Percentiles rank a stretch among this genome's conserved stretches.
These are phyloP conservation scores for Fusarium lateritium DNA, from an alignment of 2,329 filamentous ascomycete species.

Conservation along the genomic window DNA sequence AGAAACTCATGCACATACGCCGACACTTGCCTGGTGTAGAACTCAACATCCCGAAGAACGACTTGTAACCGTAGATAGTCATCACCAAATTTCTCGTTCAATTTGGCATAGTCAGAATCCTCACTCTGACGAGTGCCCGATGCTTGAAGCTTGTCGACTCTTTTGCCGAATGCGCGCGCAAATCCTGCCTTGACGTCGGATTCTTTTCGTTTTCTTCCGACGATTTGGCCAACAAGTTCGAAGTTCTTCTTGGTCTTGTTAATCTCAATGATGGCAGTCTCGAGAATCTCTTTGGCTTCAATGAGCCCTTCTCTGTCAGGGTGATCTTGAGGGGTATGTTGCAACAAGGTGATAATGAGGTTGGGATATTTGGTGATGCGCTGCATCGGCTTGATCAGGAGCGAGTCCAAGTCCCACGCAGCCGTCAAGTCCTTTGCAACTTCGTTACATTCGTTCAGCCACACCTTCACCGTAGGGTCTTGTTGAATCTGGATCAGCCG, in stretches of 20 bases:
- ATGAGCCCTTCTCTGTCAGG: constrained; percentile 81
- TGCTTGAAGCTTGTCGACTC: constrained; percentile 86
- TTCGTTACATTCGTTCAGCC: constrained; percentile 93
- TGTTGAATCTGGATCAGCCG: constrained; percentile 74
- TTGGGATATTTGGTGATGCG: constrained; percentile 94
- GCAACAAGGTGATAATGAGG: constrained; percentile 83
- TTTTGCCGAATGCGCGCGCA: constrained; percentile 90
- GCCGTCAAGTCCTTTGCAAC: constrained; percentile 93
- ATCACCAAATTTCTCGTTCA: constrained; percentile 90
- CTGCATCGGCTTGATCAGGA: constrained; percentile 98
- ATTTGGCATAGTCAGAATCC: constrained; percentile 83
- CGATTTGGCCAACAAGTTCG: constrained; percentile 91
- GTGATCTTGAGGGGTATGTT: constrained; percentile 85
- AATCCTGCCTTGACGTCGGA: constrained; percentile 88
- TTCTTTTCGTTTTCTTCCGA: constrained; percentile 87
- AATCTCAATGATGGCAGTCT: constrained; percentile 84
- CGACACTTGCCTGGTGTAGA: constrained; percentile 86
- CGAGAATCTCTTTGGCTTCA: constrained; percentile 66
- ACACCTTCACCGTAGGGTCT: constrained; percentile 79
- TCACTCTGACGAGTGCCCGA: constrained; percentile 74
- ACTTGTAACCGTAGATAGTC: constrained; percentile 95
- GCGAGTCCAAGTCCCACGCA: constrained; percentile 94
- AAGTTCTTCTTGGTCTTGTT: constrained; percentile 97
- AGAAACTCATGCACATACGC: constrained; percentile 87
- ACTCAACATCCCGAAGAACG: constrained; percentile 93